Conservation (phyloP, 2,329 filamentous ascomycete species). For the Cyphellophora europaea region DNA sequence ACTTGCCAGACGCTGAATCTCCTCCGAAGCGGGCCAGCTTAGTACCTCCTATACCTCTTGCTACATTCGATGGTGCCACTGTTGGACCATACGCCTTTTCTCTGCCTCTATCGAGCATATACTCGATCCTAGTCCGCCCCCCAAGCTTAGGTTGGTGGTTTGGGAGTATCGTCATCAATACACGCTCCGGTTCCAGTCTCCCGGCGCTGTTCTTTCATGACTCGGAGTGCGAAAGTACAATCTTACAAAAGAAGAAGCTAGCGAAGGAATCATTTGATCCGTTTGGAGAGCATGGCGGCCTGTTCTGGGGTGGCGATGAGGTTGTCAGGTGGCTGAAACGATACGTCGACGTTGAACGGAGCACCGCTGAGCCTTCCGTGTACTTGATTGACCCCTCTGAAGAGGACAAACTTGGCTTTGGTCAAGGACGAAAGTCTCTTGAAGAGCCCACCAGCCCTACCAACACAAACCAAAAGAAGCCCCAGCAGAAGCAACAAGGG, state of each 20-base stretch:
- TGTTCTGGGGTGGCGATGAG: slow-evolving; percentile 98
- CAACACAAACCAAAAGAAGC: slow-evolving; percentile 35
- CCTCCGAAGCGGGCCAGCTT: slow-evolving; percentile 81
- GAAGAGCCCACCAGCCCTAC: slow-evolving; percentile 24
- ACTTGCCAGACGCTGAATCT: slow-evolving; percentile 70
- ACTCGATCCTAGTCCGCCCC: slow-evolving; percentile 79
- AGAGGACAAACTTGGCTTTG: slow-evolving; percentile 78
- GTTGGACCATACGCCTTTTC: slow-evolving; percentile 83
- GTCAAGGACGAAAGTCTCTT: slow-evolving; percentile 45
- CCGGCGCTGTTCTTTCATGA: slow-evolving; percentile 97
- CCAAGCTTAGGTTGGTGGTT: slow-evolving; percentile 98
- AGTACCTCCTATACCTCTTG: slow-evolving; percentile 81
- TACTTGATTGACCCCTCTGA: slow-evolving; percentile 81
- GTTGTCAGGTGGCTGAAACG: slow-evolving; percentile 80
- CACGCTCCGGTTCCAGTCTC: slow-evolving; percentile 80
- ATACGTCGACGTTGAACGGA: slow-evolving; percentile 76
- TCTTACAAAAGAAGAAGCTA: slow-evolving; percentile 81
- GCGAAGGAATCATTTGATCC: slow-evolving; percentile 81
- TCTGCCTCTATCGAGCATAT: slow-evolving; percentile 80
- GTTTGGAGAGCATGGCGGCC: slow-evolving; percentile 71
- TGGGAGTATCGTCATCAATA: slow-evolving; percentile 89
- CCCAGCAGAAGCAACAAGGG: slow-evolving; percentile 24
- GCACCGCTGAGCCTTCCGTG: slow-evolving; percentile 76
- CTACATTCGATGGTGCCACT: slow-evolving; percentile 59
- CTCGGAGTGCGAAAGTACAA: slow-evolving; percentile 90